Percentiles rank a stretch among this genome's conserved stretches.
These are phyloP conservation scores for Rhododendron mucronatum DNA, from an alignment of 148 eudicot genomes.

Conservation along the genomic window DNA sequence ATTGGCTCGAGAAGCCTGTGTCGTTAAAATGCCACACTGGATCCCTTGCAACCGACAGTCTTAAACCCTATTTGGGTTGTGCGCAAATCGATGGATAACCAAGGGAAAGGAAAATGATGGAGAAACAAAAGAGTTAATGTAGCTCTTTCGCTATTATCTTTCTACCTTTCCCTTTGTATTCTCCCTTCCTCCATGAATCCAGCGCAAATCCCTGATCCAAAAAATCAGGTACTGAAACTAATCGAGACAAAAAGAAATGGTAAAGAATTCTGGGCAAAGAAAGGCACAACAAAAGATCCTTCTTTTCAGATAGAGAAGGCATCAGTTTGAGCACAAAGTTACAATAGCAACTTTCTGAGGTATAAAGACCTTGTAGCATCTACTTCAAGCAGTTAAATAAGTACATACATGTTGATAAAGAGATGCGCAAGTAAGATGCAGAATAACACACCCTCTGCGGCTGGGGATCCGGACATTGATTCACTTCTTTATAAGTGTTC, in stretches of 20 bases:
- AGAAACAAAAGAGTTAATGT: not conserved
- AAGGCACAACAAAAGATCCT: not conserved
- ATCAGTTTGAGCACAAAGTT: not conserved
- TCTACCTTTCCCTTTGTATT: not conserved
- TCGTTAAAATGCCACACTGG: too few species aligned
- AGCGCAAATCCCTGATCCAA: not conserved
- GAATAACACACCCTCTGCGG: not conserved
- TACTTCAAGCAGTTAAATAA: not conserved
- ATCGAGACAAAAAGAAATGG: not conserved
- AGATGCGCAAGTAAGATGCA: not conserved
- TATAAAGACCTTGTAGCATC: not conserved
- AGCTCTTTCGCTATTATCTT: not conserved
- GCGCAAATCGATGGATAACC: not conserved
- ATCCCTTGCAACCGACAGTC: not conserved
- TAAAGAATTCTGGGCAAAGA: not conserved
- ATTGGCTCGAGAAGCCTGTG: not conserved
- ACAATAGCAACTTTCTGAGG: not conserved
- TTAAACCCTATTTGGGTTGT: not conserved
- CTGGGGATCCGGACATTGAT: not conserved
- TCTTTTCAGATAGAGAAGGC: not conserved
- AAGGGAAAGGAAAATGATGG: not conserved
- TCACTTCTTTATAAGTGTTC: not conserved
- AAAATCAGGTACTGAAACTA: not conserved
- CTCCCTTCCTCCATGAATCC: not conserved
- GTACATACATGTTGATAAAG: not conserved